phyloP scores from a whole-genome alignment of 768 basidiomycete genomes.

The Boletus subparvulus region DNA sequence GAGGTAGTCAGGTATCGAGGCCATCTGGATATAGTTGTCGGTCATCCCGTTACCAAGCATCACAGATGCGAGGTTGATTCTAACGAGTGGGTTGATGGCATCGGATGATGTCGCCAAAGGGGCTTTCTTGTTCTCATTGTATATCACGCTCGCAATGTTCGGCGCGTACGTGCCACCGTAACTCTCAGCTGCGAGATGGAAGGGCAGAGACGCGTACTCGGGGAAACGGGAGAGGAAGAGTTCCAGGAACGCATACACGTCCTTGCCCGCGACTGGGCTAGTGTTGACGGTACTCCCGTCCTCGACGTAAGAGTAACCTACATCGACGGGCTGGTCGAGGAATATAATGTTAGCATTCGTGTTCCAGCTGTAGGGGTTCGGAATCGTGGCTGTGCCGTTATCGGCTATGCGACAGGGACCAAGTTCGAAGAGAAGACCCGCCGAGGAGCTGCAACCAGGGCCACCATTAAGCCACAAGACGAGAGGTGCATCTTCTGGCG shows the following conservation, averaged over 20 bases:
- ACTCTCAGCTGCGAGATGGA: constrained; percentile 82
- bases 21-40: constrained; percentile 80
- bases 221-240: constrained; percentile 78
- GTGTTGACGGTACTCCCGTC: constrained; percentile 73
- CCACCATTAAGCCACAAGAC: constrained; percentile 91
- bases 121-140: constrained; percentile 70
- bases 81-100: constrained; percentile 45
- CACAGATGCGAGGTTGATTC: constrained; percentile 80
- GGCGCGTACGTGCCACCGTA: constrained; percentile 82
- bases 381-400: constrained; percentile 64
- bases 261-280: constrained; percentile 83
- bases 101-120: constrained; percentile 41
- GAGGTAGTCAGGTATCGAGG: constrained; percentile 75
- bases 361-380: constrained; percentile 88
- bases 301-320: constrained; percentile 85
- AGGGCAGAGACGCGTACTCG: constrained; percentile 64
- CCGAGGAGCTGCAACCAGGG: constrained; percentile 69
- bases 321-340: constrained; percentile 78
- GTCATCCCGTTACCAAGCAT: constrained; percentile 89
- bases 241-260: constrained; percentile 84
- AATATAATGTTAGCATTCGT: constrained; percentile 59
- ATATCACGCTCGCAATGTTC: constrained; percentile 80
- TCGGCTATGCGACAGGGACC: constrained; percentile 81
- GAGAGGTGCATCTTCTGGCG: constrained; percentile 76
- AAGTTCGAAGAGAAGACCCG: constrained; percentile 88